Percentiles rank a stretch among this genome's conserved stretches.
phyloP scores from a whole-genome alignment of 1,284 basidiomycete genomes.

The Irpex lacteus region DNA sequence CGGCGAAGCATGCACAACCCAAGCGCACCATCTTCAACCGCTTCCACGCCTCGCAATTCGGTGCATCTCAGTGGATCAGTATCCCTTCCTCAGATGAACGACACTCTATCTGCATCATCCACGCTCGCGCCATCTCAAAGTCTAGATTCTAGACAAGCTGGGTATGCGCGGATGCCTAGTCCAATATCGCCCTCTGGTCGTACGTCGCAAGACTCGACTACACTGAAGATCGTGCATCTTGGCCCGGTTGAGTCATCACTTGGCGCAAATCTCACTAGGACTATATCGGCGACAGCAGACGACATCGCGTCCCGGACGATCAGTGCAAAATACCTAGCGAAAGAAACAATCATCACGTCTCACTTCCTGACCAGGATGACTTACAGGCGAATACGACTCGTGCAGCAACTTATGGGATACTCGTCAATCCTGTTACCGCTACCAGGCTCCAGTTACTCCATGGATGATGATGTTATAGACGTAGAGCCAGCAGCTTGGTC shows the following conservation, averaged over 20 bases:
- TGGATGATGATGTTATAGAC: slow-evolving; percentile 23
- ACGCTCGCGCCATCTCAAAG: slow-evolving; percentile 21
- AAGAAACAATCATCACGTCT: slow-evolving; percentile 42
- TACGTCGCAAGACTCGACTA: slow-evolving; percentile 27
- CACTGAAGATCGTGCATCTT: slow-evolving; percentile 59
- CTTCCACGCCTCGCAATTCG: slow-evolving; percentile 52
- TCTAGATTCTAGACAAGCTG: slow-evolving; percentile 37
- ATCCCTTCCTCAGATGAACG: slow-evolving; percentile 25
- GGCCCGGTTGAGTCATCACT: slow-evolving; percentile 48
- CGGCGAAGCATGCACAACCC: slow-evolving; percentile 33
- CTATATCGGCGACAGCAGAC: not conserved
- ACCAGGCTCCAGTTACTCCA: slow-evolving; percentile 26
- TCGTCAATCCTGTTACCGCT: slow-evolving; percentile 45
- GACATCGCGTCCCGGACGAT: not conserved
- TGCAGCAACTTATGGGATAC: slow-evolving; percentile 64
- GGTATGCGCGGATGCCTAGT: slow-evolving; percentile 39
- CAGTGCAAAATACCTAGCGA: slow-evolving; percentile 24
- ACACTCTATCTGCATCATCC: slow-evolving; percentile 16
- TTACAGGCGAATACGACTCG: slow-evolving; percentile 55
- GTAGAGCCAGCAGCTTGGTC: slow-evolving; percentile 49
- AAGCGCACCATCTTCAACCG: slow-evolving; percentile 20
- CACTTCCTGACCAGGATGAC: slow-evolving; percentile 48
- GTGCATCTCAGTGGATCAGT: slow-evolving; percentile 30
- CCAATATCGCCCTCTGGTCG: slow-evolving; percentile 33
- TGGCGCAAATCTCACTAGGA: slow-evolving; percentile 20